These are phyloP conservation scores for Discostella stelligeroides DNA, from an alignment of 108 stramenopile genomes.

Conservation along the genomic window DNA sequence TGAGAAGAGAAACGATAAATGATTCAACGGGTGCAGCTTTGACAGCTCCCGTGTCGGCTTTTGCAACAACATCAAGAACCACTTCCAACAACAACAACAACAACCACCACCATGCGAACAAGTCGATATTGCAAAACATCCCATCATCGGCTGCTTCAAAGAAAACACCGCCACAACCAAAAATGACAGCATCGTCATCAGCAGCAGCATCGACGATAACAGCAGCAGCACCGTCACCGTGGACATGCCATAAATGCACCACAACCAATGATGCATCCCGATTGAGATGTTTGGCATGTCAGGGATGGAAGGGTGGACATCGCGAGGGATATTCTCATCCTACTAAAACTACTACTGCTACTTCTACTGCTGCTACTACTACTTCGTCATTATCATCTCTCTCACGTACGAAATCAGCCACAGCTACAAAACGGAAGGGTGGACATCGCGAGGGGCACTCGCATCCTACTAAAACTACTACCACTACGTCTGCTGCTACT, in stretches of 20 bases:
- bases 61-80: not conserved
- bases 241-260: slow-evolving; percentile 1
- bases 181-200: not conserved
- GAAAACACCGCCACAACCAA: too few species aligned
- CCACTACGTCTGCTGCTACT: too few species aligned
- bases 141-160: too few species aligned
- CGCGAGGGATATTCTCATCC: slow-evolving; percentile 4
- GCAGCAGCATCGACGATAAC: not conserved
- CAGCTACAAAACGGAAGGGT: not conserved
- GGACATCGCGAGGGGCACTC: not conserved
- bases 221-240: not conserved
- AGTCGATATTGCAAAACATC: not conserved
- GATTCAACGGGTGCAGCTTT: not conserved
- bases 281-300: not conserved
- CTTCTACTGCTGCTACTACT: too few species aligned
- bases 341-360: not conserved
- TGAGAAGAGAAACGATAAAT: too few species aligned
- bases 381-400: too few species aligned
- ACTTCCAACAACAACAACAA: not conserved
- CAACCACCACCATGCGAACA: not conserved
- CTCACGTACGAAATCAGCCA: not conserved
- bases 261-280: not conserved
- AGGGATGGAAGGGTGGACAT: slow-evolving; percentile 5
- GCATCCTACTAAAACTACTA: too few species aligned
- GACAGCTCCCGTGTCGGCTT: not conserved